These are phyloP conservation scores for Fusarium sp. DNA, from an alignment of 2,329 filamentous ascomycete genomes.

Conservation along the genomic window DNA sequence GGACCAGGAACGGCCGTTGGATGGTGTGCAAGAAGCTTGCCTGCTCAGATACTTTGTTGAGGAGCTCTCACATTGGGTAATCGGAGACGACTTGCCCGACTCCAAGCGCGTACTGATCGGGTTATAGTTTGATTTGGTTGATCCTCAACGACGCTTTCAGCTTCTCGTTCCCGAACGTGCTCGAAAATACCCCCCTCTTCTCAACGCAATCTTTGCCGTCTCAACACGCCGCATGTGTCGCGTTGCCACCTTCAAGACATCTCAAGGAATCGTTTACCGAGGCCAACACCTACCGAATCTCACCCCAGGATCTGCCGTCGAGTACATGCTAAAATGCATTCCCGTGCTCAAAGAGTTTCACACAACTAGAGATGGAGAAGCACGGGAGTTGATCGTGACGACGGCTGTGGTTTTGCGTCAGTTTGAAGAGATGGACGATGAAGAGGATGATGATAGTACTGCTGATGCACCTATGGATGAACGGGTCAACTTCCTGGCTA, in stretches of 20 bases:
- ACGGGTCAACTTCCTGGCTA: slow-evolving; percentile 27
- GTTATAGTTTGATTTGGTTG: slow-evolving; percentile 35
- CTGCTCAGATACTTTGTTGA: slow-evolving; percentile 35
- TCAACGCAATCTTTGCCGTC: slow-evolving; percentile 32
- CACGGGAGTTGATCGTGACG: slow-evolving; percentile 23
- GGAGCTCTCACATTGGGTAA: slow-evolving; percentile 31
- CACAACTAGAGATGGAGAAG: slow-evolving; percentile 24
- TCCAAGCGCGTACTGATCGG: no score
- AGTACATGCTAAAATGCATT: slow-evolving; percentile 37
- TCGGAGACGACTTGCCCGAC: no score
- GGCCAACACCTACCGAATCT: slow-evolving; percentile 21
- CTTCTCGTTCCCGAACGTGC: slow-evolving; percentile 29
- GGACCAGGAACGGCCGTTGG: not conserved
- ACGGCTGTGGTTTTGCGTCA: slow-evolving; percentile 29
- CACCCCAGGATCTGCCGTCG: slow-evolving; percentile 15
- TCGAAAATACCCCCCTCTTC: slow-evolving; percentile 20
- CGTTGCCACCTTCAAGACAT: slow-evolving; percentile 10
- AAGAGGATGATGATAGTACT: slow-evolving; percentile 18
- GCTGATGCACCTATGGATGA: not conserved
- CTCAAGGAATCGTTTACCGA: slow-evolving; percentile 16
- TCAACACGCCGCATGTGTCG: slow-evolving; percentile 24
- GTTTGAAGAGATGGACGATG: slow-evolving; percentile 35
- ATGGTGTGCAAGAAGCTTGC: slow-evolving; percentile 30
- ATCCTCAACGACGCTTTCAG: slow-evolving; percentile 21
- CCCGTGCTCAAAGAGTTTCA: slow-evolving; percentile 34